Evolutionary conservation across 1,284 basidiomycete genomes (phyloP).

Genomic region (Trichosporon faecale): DNA sequence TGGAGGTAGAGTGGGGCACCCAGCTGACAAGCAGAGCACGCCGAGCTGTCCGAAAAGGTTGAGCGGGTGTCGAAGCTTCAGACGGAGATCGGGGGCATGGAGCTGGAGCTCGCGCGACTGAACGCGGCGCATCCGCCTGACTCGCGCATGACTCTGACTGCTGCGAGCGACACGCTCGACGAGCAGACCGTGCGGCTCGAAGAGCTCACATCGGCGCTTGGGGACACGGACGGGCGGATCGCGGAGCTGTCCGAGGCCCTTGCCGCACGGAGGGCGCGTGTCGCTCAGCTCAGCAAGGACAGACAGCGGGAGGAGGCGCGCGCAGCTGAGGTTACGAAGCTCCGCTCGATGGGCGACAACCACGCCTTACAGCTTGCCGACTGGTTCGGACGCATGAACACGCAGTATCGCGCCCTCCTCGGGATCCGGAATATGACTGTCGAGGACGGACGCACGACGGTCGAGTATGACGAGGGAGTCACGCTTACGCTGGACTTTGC

Average conservation of each 20-base stretch:
- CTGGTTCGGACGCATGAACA: constrained; percentile 68
- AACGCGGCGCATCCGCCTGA: constrained; percentile 68
- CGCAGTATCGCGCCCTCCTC: constrained; percentile 62
- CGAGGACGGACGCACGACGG: neutral
- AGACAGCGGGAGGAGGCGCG: constrained; percentile 67
- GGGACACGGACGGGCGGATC: constrained; percentile 54
- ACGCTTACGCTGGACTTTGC: constrained; percentile 6
- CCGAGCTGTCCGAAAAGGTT: constrained; percentile 48
- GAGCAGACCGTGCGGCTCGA: constrained; percentile 71
- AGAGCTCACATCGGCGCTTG: constrained; percentile 61
- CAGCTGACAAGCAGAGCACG: constrained; percentile 31
- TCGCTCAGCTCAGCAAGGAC: constrained; percentile 61
- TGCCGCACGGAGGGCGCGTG: constrained; percentile 29
- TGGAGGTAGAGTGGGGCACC: too few relatives aligned
- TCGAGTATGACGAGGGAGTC: neutral
- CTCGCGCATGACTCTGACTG: constrained; percentile 67
- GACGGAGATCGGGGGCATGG: constrained; percentile 73
- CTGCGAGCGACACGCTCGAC: constrained; percentile 67
- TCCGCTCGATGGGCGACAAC: constrained; percentile 57
- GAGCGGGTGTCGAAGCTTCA: constrained; percentile 61
- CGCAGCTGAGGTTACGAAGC: constrained; percentile 54
- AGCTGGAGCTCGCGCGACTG: constrained; percentile 69
- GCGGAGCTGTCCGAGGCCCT: constrained; percentile 57
- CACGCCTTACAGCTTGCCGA: constrained; percentile 39
- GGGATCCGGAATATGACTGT: constrained; percentile 56